Base-by-base conservation (phyloP, 2,329 filamentous ascomycete genomes). In the Bipolaris victoriae region DNA sequence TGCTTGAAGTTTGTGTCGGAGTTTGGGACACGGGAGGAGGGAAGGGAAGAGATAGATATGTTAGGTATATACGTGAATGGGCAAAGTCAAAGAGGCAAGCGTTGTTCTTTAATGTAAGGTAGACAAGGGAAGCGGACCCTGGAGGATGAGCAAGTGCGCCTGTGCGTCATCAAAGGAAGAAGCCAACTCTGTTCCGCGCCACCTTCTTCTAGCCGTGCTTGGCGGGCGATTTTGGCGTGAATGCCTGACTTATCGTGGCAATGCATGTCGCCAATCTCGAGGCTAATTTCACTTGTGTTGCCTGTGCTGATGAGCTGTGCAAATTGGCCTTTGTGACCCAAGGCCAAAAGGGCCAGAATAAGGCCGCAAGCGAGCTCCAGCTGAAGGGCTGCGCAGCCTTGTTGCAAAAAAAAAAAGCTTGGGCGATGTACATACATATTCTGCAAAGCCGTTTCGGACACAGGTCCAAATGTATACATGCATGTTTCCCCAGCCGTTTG, bases 151-250 rank as follows among this genome's bases (percentile, higher is more conserved):
- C 35, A 41, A 41, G 33, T 22, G 31, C 24, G 52, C 56, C 57
- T 36, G 45, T 62, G 55, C 62, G 60, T 64, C 60, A 64, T 64
- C 52, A 51, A 58, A 41, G 46, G 53, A 49, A 40, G 36, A 40
- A 58, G 39, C 29, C 26, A 49, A 51, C 49, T 49, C 31, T 15
- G 31, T 24, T 41, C 11, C 20, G 15, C 57, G 53, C 54, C 54
- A 57, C 57, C 22, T 18, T 39, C 10, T 7, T 7, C 37, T 40
- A 44, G 18, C 16, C 16, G 26, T 39, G 7, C 10, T 44, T 40
- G 48, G 18, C 16, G 29, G 39, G 52, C 44, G 41, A 26, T 49
- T 48, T 49, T 54, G 18, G 37, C 15, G 22, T 9, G 22, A 45
- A 26, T 39, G 47, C 46, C 54, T 51, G 36, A 40, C 39, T 31